Base-by-base conservation (phyloP, 805 yeast genomes). In the Candida nanaspora region DNA sequence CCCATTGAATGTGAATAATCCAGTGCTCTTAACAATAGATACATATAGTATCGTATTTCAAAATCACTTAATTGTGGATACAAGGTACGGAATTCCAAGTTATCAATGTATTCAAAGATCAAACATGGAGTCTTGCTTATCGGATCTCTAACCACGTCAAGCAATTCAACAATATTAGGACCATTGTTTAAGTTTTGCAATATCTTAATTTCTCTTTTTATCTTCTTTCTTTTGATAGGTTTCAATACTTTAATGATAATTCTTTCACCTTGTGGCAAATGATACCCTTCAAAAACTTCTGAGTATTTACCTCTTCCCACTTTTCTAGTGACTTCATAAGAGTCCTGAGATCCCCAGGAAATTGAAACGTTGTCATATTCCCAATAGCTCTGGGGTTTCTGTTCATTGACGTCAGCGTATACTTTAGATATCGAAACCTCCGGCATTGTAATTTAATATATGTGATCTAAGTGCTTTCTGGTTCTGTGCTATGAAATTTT, bases 1-100 rank as follows among this genome's bases (percentile, higher is more conserved):
- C 97, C 97, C 87, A 84, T 84, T 11, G 95, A 85, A 63, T 89
- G 97, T 31, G 89, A 80, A 59, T 76, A 89, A 57, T 89, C 95
- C 50, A 89, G 69, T 11, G 96, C 96, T 51, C 75, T 80, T 46
- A 89, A 70, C 41, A 88, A 68, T 61, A 86, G 86, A 46, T 76
- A 78, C 73, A 88, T 83, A 60, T 89, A 88, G 66, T 71, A 86
- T 50, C 87, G 82, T 47, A 88, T 78, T 55, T 89, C 96, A 38
- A 66, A 53, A 49, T 79, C 82, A 15, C 84, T 72, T 53, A 89
- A 79, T 49, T 80, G 80, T 22, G 95, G 83, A 62, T 88, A 89
- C 43, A 89, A 69, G 6, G 78, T 70, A 46, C 96, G 72, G 62
- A 86, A 86, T 58, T 88, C 96, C 26, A 80, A 76, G 60, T 89